A percentile compares a stretch with the other conserved stretches of the same genome.
Evolutionary conservation across 2,329 filamentous ascomycete genomes (phyloP).

Genomic region (Neurospora sp.): DNA sequence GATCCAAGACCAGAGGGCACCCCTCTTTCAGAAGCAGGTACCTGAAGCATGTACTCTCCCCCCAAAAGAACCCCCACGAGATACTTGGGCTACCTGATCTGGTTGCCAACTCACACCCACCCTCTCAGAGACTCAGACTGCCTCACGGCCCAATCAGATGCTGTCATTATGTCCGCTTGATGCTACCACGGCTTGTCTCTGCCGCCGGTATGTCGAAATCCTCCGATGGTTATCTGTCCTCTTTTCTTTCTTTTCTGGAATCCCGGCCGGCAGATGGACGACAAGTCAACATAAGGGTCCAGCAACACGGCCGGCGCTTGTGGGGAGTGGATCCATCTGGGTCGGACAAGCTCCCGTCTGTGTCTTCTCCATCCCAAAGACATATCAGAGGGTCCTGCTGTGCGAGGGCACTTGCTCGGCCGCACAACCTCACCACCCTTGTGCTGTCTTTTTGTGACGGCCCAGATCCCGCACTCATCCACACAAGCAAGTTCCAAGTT

Average conservation of each 20-base stretch:
- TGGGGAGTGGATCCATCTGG: not conserved
- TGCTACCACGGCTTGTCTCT: not conserved
- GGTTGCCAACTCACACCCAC: not conserved
- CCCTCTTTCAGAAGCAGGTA: not conserved
- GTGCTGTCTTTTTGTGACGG: not conserved
- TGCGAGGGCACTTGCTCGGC: not conserved
- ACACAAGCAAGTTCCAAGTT: not conserved
- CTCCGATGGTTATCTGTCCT: not conserved
- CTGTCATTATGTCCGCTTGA: not conserved
- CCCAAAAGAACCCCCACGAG: not conserved
- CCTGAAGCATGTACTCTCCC: not conserved
- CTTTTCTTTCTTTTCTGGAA: not conserved
- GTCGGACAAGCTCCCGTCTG: not conserved
- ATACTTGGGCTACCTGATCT: not conserved
- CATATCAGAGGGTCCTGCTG: not conserved
- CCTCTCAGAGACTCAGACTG: not conserved
- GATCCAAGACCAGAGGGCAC: conserved; percentile 11
- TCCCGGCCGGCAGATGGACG: not conserved
- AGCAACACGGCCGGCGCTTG: not conserved
- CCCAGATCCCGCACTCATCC: not conserved
- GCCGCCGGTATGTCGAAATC: not conserved
- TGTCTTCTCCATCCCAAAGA: not conserved
- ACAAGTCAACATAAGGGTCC: not conserved
- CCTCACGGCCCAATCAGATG: not conserved
- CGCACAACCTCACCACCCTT: not conserved